A percentile compares a stretch with the other conserved stretches of the same genome.
Evolutionary conservation across 805 yeast genomes (phyloP).

Genomic region (Metschnikowia hibisci): DNA sequence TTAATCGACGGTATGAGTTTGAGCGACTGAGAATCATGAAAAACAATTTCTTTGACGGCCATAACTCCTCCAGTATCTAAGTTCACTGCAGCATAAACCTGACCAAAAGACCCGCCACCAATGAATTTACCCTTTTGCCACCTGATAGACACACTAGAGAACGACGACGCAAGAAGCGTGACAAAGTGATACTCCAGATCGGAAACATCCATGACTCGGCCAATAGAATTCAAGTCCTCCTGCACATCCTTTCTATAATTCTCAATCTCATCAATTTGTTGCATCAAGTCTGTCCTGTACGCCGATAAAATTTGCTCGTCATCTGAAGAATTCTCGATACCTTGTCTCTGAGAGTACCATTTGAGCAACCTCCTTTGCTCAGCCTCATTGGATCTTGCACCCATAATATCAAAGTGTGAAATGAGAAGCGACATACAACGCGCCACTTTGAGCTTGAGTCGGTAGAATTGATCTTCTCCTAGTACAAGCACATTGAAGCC

Average conservation of each 20-base stretch:
- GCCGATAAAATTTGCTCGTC: constrained; percentile 41
- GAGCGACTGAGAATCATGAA: constrained; percentile 84
- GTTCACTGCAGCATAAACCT: constrained; percentile 87
- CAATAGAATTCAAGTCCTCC: constrained; percentile 51
- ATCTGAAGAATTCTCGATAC: constrained; percentile 42
- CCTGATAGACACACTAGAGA: constrained; percentile 84
- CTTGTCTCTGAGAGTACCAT: constrained; percentile 52
- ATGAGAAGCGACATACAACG: constrained; percentile 91
- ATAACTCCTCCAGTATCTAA: constrained; percentile 92
- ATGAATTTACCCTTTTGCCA: constrained; percentile 96
- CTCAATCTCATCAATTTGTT: constrained; percentile 63
- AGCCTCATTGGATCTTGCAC: constrained; percentile 82
- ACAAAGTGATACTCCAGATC: constrained; percentile 85
- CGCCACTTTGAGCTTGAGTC: constrained; percentile 77
- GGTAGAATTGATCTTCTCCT: constrained; percentile 68
- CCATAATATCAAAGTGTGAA: constrained; percentile 97
- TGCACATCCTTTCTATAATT: constrained; percentile 44
- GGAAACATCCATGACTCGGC: constrained; percentile 84
- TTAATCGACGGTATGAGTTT: constrained; percentile 81
- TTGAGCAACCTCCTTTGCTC: constrained; percentile 52
- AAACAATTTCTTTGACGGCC: constrained; percentile 94
- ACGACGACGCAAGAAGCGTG: constrained; percentile 80
- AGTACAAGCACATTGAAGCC: constrained; percentile 85
- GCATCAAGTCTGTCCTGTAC: constrained; percentile 65
- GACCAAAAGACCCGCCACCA: constrained; percentile 96